Conservation (phyloP, 23 red algal genomes). For the Pyropia haitanensis region DNA sequence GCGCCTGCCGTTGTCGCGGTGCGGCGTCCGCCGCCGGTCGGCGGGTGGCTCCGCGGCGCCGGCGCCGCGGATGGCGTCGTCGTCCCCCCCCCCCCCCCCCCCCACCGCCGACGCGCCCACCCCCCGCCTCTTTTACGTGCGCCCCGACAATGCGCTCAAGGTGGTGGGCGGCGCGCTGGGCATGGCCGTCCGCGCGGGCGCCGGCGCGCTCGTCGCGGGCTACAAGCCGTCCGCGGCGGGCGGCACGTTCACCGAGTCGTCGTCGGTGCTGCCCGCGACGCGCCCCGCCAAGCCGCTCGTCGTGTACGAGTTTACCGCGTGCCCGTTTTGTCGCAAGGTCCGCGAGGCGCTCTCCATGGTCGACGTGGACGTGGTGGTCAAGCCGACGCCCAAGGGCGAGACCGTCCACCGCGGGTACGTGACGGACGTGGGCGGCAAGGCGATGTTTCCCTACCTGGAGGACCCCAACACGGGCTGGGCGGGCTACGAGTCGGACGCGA, state of each 20-base stretch:
- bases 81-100: too few species aligned
- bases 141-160: conserved; percentile 56
- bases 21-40: too few species aligned
- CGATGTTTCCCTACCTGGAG: conserved; percentile 75
- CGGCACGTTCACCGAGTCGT: conserved; percentile 60
- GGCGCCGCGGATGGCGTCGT: too few species aligned
- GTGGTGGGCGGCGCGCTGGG: conserved; percentile 22
- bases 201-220: conserved; percentile 68
- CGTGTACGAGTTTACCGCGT: conserved; percentile 81
- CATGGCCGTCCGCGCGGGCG: conserved; percentile 22
- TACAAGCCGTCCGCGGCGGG: conserved; percentile 41
- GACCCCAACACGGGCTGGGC: conserved; percentile 88
- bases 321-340: conserved; percentile 89
- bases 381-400: conserved; percentile 79
- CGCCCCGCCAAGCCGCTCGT: conserved; percentile 50
- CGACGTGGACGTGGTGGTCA: conserved; percentile 76
- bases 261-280: conserved; percentile 50
- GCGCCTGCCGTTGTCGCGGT: too few species aligned
- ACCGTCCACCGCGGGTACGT: conserved; percentile 53
- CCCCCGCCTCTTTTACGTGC: conserved; percentile 34
- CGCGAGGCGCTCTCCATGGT: conserved; percentile 74
- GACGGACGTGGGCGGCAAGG: conserved; percentile 57
- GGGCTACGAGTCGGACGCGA: conserved; percentile 79
- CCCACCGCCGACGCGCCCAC: conserved; percentile 5
- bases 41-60: too few species aligned